Evolutionary conservation across 257 asterid species (phyloP), one percentile per base, ranked within the genome.

Genomic region (Plectranthus barbatus): DNA sequence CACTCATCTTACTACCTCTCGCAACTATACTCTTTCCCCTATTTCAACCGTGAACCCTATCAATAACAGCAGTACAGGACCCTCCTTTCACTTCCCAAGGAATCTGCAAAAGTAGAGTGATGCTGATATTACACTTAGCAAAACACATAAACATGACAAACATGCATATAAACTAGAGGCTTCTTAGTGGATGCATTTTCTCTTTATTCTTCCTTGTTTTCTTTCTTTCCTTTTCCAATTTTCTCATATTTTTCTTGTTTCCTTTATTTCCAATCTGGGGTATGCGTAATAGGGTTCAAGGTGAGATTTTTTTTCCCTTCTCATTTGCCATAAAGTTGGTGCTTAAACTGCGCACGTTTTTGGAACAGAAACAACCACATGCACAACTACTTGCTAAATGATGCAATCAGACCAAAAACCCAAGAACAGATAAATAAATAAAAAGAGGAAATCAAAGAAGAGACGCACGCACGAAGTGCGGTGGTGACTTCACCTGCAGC

Each of bases 31-130:
- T 17, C 21, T 44, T 8, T n/a, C 26, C 48, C 45, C 53, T 5
- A 54, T 23, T 20, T 56, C 57, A 60, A 64, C 75, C 11, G 76
- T 52, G 76, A 53, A 77, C 54, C 53, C 63, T 57, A 47, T 5
- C 21, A 37, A 48, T 41, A 56, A 67, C n/a, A 59, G 56, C 34
- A 44, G 36, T 56, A 64, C 44, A 62, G 42, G 48, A 42, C 48
- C 67, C 67, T 67, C 50, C 72, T 26, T 58, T 49, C 69, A 70
- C 71, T 64, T 69, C 44, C 72, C 64, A 18, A 37, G 60, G 60
- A 75, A 75, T 76, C 91, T 84, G 88, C 83, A 79, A 34, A 65
- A 58, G 79, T 15, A 74, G 67, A n/a, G n/a, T n/a, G n/a, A 51
- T 46, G 70, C 12, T 5, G 54, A 69, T 71, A 24, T 51, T 21